These are phyloP conservation scores for Lophium mytilinum DNA, from an alignment of 495 filamentous ascomycete genomes.

Conservation along the genomic window DNA sequence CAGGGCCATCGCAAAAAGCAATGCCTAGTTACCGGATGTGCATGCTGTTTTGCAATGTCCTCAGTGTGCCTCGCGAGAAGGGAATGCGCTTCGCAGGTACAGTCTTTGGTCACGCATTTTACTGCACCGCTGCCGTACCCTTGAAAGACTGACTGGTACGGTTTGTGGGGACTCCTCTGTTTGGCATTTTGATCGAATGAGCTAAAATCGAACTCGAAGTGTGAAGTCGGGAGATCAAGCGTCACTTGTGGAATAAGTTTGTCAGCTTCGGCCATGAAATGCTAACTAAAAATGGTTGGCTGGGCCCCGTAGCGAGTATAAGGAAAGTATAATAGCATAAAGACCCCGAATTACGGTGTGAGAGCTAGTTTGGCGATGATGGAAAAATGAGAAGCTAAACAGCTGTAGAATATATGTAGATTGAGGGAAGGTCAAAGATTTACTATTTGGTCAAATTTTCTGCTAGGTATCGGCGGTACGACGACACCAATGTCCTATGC, in stretches of 20 bases:
- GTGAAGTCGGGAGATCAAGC: constrained; percentile 13
- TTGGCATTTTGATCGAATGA: not conserved
- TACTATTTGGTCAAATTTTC: not conserved
- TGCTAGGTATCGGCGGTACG: too few relatives aligned
- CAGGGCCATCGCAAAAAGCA: not conserved
- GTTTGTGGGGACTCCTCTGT: not conserved
- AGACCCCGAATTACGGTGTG: too few relatives aligned
- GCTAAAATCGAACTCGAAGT: constrained; percentile 17
- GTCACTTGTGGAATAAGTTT: constrained; percentile 5
- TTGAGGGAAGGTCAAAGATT: not conserved
- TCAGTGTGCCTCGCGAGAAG: not conserved
- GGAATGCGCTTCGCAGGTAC: not conserved
- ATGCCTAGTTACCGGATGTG: not conserved
- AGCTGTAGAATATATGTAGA: not conserved
- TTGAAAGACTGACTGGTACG: not conserved
- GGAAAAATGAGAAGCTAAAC: not conserved
- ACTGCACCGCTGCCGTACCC: too few relatives aligned
- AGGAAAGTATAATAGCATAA: too few relatives aligned
- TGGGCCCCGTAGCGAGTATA: too few relatives aligned
- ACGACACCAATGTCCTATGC: too few relatives aligned
- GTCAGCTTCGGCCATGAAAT: constrained; percentile 10
- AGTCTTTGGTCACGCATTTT: not conserved
- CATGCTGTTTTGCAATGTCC: not conserved
- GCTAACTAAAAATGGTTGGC: too few relatives aligned
- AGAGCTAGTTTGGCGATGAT: not conserved